Percentiles rank a stretch among this genome's conserved stretches.
These are phyloP conservation scores for Ganoderma leucocontextum DNA, from an alignment of 1,284 basidiomycete genomes.

Conservation along the genomic window DNA sequence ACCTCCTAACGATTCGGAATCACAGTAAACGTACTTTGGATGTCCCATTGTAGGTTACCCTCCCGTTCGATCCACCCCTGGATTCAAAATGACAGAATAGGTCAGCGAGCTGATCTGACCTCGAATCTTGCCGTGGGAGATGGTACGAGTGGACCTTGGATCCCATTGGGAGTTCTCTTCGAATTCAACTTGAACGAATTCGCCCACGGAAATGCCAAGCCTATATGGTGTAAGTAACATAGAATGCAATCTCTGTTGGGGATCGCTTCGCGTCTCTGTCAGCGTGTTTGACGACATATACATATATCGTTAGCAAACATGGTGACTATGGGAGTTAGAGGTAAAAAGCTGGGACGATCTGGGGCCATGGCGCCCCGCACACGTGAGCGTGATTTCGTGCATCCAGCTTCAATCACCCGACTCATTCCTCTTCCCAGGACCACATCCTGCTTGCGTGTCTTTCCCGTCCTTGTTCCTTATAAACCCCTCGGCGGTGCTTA, in stretches of 20 bases:
- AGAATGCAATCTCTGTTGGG: background rate
- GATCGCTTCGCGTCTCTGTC: background rate
- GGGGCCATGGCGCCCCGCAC: conserved; percentile 8
- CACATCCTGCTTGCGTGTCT: conserved; percentile 26
- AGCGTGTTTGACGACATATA: background rate
- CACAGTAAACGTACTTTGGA: no score
- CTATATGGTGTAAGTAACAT: background rate
- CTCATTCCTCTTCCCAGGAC: conserved; percentile 15
- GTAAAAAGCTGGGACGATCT: background rate
- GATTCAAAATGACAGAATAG: no score
- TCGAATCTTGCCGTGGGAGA: no score
- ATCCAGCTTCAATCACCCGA: conserved; percentile 6
- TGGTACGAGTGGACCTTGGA: no score
- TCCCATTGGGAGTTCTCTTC: no score
- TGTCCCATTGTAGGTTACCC: no score
- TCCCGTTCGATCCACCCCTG: no score
- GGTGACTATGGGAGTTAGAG: background rate
- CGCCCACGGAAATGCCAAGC: background rate
- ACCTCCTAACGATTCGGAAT: no score
- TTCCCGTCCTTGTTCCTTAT: background rate
- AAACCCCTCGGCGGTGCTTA: background rate
- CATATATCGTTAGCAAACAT: background rate
- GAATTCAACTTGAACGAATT: no score
- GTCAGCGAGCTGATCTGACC: no score
- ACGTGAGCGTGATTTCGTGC: conserved; percentile 32